phyloP scores from a whole-genome alignment of 179 eudicot genomes.

The Silene noctiflora region DNA sequence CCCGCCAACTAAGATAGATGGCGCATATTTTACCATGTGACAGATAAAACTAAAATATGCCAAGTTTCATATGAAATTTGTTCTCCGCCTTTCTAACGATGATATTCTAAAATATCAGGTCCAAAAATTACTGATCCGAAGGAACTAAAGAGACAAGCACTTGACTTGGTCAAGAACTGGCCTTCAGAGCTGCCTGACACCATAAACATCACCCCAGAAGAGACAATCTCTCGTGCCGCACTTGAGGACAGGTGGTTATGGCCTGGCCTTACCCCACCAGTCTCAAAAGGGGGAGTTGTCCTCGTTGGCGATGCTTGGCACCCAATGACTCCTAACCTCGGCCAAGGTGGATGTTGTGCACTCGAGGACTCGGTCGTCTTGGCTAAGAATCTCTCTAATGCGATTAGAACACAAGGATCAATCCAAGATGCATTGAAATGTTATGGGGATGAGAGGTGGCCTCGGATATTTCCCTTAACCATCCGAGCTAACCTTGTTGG shows the following conservation, averaged over 20 bases:
- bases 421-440: constrained; percentile 64
- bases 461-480: constrained; percentile 61
- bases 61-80: background rate
- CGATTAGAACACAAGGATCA: constrained; percentile 37
- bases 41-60: background rate
- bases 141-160: constrained; percentile 59
- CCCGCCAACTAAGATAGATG: background rate
- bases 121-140: constrained; percentile 67
- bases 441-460: constrained; percentile 76
- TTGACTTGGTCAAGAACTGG: constrained; percentile 49
- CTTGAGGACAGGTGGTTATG: constrained; percentile 89
- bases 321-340: constrained; percentile 98
- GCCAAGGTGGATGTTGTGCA: constrained; percentile 97
- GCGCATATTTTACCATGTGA: too few species aligned
- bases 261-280: constrained; percentile 74
- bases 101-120: constrained; percentile 37
- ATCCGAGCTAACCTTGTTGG: constrained; percentile 70
- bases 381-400: constrained; percentile 53
- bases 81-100: background rate
- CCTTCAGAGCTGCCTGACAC: constrained; percentile 53
- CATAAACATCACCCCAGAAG: constrained; percentile 56
- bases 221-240: constrained; percentile 54
- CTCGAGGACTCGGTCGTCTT: constrained; percentile 78
- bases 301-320: constrained; percentile 99
- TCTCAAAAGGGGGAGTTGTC: constrained; percentile 59